Conservation (phyloP, 2,329 filamentous ascomycete species). For the Thyridium curvatum region DNA sequence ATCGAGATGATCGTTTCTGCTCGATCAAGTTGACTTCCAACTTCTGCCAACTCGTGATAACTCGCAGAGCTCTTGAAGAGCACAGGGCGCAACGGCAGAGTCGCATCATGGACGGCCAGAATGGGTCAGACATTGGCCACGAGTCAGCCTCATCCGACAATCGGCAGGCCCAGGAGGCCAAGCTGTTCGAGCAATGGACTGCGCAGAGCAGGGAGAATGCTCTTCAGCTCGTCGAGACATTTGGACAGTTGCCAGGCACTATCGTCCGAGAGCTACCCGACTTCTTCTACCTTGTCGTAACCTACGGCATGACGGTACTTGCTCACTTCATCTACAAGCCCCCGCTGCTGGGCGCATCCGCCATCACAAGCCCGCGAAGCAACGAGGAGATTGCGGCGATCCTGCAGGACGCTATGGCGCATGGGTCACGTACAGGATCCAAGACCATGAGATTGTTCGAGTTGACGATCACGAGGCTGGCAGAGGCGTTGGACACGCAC, state of each 20-base stretch:
- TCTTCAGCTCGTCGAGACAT: background rate
- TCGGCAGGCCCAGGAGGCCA: too few species aligned
- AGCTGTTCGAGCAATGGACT: background rate
- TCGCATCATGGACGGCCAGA: too few species aligned
- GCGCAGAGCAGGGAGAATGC: background rate
- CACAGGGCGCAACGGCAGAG: background rate
- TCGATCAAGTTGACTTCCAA: background rate
- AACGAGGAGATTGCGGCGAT: background rate
- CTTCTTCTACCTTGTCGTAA: background rate
- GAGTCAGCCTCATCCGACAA: too few species aligned
- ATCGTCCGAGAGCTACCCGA: background rate
- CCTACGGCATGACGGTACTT: background rate
- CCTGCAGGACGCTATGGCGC: background rate
- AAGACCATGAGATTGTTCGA: background rate
- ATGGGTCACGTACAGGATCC: background rate
- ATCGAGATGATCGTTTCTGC: background rate
- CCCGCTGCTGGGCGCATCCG: background rate
- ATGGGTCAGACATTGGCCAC: too few species aligned
- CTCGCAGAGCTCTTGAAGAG: background rate
- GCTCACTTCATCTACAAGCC: background rate
- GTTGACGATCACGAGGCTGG: background rate
- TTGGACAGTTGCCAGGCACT: background rate
- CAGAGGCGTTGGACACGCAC: background rate
- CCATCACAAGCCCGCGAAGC: background rate
- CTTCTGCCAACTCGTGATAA: background rate